Percentiles rank a stretch among this genome's conserved stretches.
phyloP scores from a whole-genome alignment of 176 grass and related monocot genomes.

The barley (Hordeum vulgare) region DNA sequence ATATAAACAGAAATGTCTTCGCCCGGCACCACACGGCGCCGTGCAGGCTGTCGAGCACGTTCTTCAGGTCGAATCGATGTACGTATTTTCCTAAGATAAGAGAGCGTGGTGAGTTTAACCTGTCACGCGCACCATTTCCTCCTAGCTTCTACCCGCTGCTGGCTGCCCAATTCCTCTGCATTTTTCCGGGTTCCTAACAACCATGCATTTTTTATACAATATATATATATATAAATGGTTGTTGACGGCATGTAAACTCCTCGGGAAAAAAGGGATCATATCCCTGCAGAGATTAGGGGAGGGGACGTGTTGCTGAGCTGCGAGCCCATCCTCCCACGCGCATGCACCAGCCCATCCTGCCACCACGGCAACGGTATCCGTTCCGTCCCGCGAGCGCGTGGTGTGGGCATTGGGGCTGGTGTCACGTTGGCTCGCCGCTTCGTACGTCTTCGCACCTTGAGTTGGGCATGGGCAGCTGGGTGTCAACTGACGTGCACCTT shows the following conservation, averaged over 20 bases:
- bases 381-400: not conserved
- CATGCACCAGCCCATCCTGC: not conserved
- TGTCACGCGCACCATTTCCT: not conserved
- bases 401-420: not conserved
- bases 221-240: too few species aligned
- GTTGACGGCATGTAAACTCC: not conserved
- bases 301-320: constrained; percentile 11
- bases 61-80: not conserved
- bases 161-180: not conserved
- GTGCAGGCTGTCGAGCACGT: not conserved
- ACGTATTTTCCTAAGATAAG: not conserved
- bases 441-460: not conserved
- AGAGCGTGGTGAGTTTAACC: not conserved
- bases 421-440: not conserved
- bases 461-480: not conserved
- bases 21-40: not conserved
- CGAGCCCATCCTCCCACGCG: not conserved
- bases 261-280: not conserved
- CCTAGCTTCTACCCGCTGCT: not conserved
- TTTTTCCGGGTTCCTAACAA: not conserved
- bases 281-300: not conserved
- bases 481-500: not conserved
- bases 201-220: not conserved
- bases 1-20: too few species aligned
- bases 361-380: constrained; percentile 19